Evolutionary conservation across 345 rosid genomes (phyloP).

Genomic region (Geranium rotundifolium): DNA sequence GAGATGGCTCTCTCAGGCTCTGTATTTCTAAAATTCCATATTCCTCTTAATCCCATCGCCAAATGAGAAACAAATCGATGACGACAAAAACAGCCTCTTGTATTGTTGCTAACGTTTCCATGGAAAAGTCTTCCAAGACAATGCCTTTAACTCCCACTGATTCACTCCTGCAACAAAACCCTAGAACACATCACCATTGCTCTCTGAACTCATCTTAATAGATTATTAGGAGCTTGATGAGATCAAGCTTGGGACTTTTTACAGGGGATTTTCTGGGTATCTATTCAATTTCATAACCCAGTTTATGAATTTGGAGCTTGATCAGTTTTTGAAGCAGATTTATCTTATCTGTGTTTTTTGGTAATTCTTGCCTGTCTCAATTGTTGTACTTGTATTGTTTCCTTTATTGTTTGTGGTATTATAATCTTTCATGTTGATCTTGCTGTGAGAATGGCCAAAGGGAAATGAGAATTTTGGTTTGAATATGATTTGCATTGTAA

Average conservation of each 20-base stretch:
- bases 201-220: constrained; percentile 12
- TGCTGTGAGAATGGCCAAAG: no score
- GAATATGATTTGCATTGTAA: no score
- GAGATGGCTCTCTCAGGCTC: constrained; percentile 7
- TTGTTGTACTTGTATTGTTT: no score
- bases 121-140: constrained; percentile 21
- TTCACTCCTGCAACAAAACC: constrained; percentile 25
- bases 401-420: no score
- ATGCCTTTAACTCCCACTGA: constrained; percentile 20
- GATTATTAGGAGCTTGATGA: constrained; percentile 4
- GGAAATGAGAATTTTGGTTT: no score
- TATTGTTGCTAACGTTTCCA: constrained; percentile 42
- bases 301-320: constrained; percentile 8
- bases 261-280: constrained; percentile 12
- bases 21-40: constrained; percentile 55
- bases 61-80: constrained; percentile 36
- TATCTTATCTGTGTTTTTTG: not conserved
- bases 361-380: constrained; percentile 11
- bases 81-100: constrained; percentile 50
- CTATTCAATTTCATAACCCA: constrained; percentile 19
- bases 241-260: constrained; percentile 15
- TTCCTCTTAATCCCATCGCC: constrained; percentile 29
- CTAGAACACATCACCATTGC: constrained; percentile 9
- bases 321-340: no score
- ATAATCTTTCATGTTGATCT: no score